Conservation (phyloP, 2,329 filamentous ascomycete genomes). For the Colletotrichum echinochloae region DNA sequence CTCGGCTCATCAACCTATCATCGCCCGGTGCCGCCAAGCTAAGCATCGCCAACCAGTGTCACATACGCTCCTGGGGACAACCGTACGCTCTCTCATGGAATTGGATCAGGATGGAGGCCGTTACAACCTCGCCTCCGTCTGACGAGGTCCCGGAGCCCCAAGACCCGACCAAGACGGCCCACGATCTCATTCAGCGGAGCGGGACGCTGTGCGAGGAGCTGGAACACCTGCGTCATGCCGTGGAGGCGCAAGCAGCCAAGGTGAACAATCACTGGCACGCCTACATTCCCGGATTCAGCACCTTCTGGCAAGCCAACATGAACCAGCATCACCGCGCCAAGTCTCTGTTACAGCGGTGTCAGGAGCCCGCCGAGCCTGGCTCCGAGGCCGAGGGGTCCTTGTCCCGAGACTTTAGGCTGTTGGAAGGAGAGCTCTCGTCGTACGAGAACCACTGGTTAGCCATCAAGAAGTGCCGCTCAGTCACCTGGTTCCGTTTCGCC, state of each 20-base stretch:
- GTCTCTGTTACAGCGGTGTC: conserved; percentile 19
- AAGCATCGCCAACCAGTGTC: neutral
- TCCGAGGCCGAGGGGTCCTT: conserved; percentile 17
- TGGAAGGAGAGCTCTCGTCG: conserved; percentile 25
- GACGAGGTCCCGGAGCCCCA: neutral
- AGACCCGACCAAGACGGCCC: conserved; percentile 8
- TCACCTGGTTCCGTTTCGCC: conserved; percentile 32
- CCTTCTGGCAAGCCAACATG: conserved; percentile 26
- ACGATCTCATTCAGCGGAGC: conserved; percentile 17
- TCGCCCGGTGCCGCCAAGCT: neutral
- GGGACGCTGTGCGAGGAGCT: conserved; percentile 22
- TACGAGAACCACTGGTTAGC: conserved; percentile 34
- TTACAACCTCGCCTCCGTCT: neutral
- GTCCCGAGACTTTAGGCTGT: conserved; percentile 22
- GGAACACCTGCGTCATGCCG: conserved; percentile 10
- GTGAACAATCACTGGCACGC: conserved; percentile 36
- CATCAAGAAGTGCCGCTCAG: conserved; percentile 31
- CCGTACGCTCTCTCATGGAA: neutral
- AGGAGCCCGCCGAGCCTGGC: neutral
- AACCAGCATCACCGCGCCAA: conserved; percentile 21
- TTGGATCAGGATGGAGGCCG: neutral
- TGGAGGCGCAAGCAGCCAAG: conserved; percentile 9
- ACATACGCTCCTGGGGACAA: neutral
- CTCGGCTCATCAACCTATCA: neutral
- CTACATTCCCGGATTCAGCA: conserved; percentile 33